Evolutionary conservation across 148 eudicot species (phyloP).

Genomic region (Hydrangea macrophylla): DNA sequence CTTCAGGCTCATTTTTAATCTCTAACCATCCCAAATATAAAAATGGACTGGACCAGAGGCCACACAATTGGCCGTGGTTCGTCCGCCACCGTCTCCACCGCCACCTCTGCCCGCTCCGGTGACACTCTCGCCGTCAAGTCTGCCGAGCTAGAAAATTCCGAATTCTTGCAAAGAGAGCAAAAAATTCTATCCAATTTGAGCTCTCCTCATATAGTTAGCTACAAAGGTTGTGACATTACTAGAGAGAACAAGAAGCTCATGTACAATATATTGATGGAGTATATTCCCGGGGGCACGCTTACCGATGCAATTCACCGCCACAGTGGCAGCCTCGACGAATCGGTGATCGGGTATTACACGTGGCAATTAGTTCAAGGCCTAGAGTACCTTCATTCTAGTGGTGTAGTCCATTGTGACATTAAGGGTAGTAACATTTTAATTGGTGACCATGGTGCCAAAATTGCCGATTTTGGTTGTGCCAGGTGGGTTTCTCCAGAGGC

Average conservation of each 20-base stretch:
- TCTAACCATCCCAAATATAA: background rate
- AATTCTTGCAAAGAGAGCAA: slow-evolving; percentile 39
- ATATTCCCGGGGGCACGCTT: slow-evolving; percentile 39
- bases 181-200: slow-evolving; percentile 29
- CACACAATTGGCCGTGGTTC: slow-evolving; percentile 51
- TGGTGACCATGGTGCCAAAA: slow-evolving; percentile 33
- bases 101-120: slow-evolving; percentile 26
- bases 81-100: slow-evolving; percentile 48
- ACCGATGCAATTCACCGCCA: slow-evolving; percentile 21
- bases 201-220: slow-evolving; percentile 38
- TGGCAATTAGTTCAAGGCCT: slow-evolving; percentile 37
- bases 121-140: slow-evolving; percentile 52
- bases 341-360: slow-evolving; percentile 29
- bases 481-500: slow-evolving; percentile 28
- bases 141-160: slow-evolving; percentile 25
- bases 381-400: slow-evolving; percentile 46
- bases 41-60: slow-evolving; percentile 62
- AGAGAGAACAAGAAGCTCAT: slow-evolving; percentile 21
- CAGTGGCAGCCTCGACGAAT: slow-evolving; percentile 29
- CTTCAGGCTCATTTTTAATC: background rate
- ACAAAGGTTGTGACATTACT: slow-evolving; percentile 40
- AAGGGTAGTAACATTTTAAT: slow-evolving; percentile 46
- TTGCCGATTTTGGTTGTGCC: slow-evolving; percentile 76
- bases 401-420: slow-evolving; percentile 55
- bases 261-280: slow-evolving; percentile 52